Evolutionary conservation across 352 stramenopile genomes (phyloP), one percentile per base, ranked within the genome.

Genomic region (Phytophthora vignae): DNA sequence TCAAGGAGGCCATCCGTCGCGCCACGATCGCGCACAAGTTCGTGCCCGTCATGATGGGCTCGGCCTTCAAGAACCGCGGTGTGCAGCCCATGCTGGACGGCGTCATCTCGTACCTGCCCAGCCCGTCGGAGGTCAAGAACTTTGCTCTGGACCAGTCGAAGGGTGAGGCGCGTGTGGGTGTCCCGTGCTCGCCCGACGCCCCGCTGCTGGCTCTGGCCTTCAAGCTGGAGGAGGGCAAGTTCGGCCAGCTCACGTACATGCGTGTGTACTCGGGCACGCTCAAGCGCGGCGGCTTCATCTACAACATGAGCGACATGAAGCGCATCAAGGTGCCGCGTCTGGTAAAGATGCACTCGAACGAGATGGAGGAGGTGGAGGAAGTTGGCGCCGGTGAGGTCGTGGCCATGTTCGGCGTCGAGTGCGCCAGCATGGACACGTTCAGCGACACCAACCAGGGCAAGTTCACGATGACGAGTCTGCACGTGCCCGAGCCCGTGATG

Each of bases 391-490:
- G 98, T 57, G 98, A 99, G 77, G 98, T 99, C 55, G 95, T 98
- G 8, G 97, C 98, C 59, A 99, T 99, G 93, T 99, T 99, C 77
- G 98, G 98, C 61, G 91, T 99, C 33, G 98, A 99, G 75, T 99
- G 98, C 78, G 94, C 93, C 54, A 98, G 90, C 71, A 99, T 99
- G 95, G 98, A 99, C 80, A 99, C 96, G 62, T 99, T 99, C 81
- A 96, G 87, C 55, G 91, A 97, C 80, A 88, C 89, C 48, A 96
- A 92, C 76, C 63, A 85, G 46, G 90, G 52, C 78, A 92, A 98
- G 80, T 95, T 98, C 61, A 97, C 96, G 14, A 93, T 99, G 90
- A 98, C 91, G 69, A 98, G 88, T 76, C 98, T 99, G 90, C 98
- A 98, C 85, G 97, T 99, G 38, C 98, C 98, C 6, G 95, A 99